Percentiles rank a stretch among this genome's conserved stretches.
These are phyloP conservation scores for Omphalotus olearius DNA, from an alignment of 1,284 basidiomycete genomes.

Conservation along the genomic window DNA sequence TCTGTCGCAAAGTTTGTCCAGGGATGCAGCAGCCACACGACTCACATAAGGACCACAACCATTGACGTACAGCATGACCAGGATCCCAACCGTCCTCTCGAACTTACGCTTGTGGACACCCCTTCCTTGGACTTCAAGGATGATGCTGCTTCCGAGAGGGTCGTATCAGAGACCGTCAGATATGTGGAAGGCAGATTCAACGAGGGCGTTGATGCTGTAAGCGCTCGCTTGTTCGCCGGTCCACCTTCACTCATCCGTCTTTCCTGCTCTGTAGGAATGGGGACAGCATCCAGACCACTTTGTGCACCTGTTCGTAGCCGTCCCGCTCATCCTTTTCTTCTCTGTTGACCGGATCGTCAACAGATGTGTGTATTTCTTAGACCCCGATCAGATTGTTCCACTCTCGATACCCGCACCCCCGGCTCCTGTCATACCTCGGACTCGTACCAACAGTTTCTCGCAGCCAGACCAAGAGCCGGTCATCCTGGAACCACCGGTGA, in stretches of 20 bases:
- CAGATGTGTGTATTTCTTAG: slow-evolving; percentile 79
- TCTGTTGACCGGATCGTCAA: slow-evolving; percentile 20
- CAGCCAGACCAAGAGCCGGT: slow-evolving; percentile 66
- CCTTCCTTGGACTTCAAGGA: slow-evolving; percentile 70
- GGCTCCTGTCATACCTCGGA: slow-evolving; percentile 56
- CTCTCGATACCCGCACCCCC: slow-evolving; percentile 58
- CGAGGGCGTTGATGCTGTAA: slow-evolving; percentile 67
- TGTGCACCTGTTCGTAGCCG: slow-evolving; percentile 68
- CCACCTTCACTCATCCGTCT: slow-evolving; percentile 12
- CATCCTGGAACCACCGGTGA: slow-evolving; percentile 74
- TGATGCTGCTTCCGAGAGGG: slow-evolving; percentile 51
- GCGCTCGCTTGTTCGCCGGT: slow-evolving; percentile 24
- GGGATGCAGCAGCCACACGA: slow-evolving; percentile 60
- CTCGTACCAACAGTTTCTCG: slow-evolving; percentile 64
- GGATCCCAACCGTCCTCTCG: slow-evolving; percentile 43
- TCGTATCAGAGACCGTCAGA: slow-evolving; percentile 58
- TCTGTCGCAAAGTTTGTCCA: slow-evolving; percentile 76
- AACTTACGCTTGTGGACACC: slow-evolving; percentile 73
- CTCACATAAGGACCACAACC: slow-evolving; percentile 61
- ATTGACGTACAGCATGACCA: slow-evolving; percentile 60
- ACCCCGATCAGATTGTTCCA: slow-evolving; percentile 71
- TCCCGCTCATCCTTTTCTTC: slow-evolving; percentile 17
- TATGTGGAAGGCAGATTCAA: slow-evolving; percentile 63
- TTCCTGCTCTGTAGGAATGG: slow-evolving; percentile 46
- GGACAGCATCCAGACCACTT: slow-evolving; percentile 65